phyloP scores from a whole-genome alignment of 805 yeast species.

The Yarrowia phangngaensis region DNA sequence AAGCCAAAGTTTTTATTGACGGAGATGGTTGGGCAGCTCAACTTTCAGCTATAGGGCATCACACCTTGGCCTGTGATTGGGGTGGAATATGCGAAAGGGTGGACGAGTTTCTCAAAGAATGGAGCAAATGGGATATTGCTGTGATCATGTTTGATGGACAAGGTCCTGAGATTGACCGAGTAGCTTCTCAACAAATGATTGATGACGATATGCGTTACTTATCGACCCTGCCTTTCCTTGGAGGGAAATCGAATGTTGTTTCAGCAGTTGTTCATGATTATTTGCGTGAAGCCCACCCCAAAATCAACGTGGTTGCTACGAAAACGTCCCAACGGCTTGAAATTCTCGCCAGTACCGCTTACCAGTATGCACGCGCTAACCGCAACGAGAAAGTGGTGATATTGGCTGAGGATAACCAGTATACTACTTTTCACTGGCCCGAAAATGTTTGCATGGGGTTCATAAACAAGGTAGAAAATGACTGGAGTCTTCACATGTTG shows the following conservation, averaged over 20 bases:
- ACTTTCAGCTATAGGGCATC: slow-evolving; percentile 2
- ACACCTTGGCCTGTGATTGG: not conserved
- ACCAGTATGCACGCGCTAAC: not conserved
- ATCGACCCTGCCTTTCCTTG: not conserved
- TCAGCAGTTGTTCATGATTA: slow-evolving; percentile 5
- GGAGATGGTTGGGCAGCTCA: slow-evolving; percentile 1
- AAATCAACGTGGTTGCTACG: slow-evolving; percentile 1
- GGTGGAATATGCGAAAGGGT: slow-evolving; percentile 5
- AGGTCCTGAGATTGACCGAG: slow-evolving; percentile 19
- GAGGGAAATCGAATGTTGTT: not conserved
- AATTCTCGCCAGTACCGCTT: slow-evolving; percentile 4
- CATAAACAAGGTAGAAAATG: not conserved
- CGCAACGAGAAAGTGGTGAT: not conserved
- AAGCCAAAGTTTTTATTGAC: slow-evolving; percentile 5
- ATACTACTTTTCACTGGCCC: slow-evolving; percentile 1
- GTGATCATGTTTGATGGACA: slow-evolving; percentile 5
- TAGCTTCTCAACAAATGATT: not conserved
- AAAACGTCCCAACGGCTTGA: not conserved
- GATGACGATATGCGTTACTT: not conserved
- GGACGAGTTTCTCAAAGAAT: not conserved
- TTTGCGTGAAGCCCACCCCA: not conserved
- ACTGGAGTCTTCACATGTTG: not conserved
- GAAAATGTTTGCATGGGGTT: not conserved
- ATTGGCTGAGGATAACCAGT: not conserved
- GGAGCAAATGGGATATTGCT: slow-evolving; percentile 11